Evolutionary conservation across 2,329 filamentous ascomycete genomes (phyloP).

Genomic region (Curvularia lunata): DNA sequence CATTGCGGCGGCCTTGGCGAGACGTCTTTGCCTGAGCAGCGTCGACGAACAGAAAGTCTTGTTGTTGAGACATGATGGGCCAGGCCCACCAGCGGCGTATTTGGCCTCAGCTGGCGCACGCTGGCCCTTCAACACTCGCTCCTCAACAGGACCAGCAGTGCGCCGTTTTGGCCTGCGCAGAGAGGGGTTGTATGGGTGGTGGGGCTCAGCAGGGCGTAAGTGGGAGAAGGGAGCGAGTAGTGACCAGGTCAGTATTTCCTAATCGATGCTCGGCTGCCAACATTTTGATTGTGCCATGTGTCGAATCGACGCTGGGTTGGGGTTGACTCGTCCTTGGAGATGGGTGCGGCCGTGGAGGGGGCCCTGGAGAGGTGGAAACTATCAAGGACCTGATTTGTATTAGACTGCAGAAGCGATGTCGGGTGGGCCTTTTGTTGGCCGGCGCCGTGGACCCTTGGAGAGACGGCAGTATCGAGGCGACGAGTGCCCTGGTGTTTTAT

Average conservation of each 20-base stretch:
- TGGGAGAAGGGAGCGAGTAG: slow-evolving; percentile 24
- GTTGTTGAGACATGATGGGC: slow-evolving; percentile 34
- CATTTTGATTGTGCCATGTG: slow-evolving; percentile 35
- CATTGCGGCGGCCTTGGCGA: slow-evolving; percentile 48
- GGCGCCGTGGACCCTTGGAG: neutral
- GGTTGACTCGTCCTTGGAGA: slow-evolving; percentile 31
- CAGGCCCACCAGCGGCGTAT: slow-evolving; percentile 25
- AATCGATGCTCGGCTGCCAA: slow-evolving; percentile 35
- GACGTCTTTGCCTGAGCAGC: slow-evolving; percentile 47
- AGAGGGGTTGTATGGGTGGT: slow-evolving; percentile 26
- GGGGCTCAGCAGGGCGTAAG: slow-evolving; percentile 33
- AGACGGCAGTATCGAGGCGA: slow-evolving; percentile 12
- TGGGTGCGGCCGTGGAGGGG: slow-evolving; percentile 38
- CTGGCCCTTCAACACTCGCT: slow-evolving; percentile 37
- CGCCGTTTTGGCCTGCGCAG: slow-evolving; percentile 26
- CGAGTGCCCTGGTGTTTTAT: slow-evolving; percentile 10
- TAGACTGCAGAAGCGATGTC: slow-evolving; percentile 37
- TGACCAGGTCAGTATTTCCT: slow-evolving; percentile 37
- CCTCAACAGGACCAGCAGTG: slow-evolving; percentile 27
- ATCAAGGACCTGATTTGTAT: slow-evolving; percentile 45
- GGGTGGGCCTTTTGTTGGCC: slow-evolving; percentile 14
- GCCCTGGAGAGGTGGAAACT: slow-evolving; percentile 34
- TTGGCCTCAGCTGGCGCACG: slow-evolving; percentile 27
- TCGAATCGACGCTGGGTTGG: slow-evolving; percentile 31
- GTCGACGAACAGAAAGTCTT: slow-evolving; percentile 50